Evolutionary conservation across 1,139 yeast species (phyloP).

Genomic region (Candida mesenterica): DNA sequence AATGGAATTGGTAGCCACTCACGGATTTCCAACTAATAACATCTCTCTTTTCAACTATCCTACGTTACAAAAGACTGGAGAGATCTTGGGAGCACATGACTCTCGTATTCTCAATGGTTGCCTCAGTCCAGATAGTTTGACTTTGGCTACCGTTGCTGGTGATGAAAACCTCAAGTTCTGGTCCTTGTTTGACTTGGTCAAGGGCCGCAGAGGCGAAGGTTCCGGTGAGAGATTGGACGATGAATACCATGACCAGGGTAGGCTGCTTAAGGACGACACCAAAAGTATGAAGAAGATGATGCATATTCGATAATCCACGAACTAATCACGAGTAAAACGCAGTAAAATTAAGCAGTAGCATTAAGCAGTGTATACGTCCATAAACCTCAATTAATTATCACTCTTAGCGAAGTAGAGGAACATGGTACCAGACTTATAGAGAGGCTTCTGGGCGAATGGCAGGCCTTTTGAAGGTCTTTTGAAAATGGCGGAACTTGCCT

Average conservation of each 20-base stretch:
- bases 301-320: slow-evolving; percentile 15
- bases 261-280: slow-evolving; percentile 14
- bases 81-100: slow-evolving; percentile 84
- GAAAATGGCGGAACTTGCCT: no score
- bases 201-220: slow-evolving; percentile 23
- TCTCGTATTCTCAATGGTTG: slow-evolving; percentile 82
- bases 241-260: slow-evolving; percentile 18
- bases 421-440: no score
- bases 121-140: slow-evolving; percentile 85
- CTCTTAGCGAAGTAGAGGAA: no score
- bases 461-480: no score
- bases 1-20: slow-evolving; percentile 87
- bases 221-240: slow-evolving; percentile 15
- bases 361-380: no score
- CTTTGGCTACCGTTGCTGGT: slow-evolving; percentile 92
- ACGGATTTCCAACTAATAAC: slow-evolving; percentile 89
- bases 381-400: no score
- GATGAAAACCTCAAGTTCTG: slow-evolving; percentile 96
- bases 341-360: neutral
- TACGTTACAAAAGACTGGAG: slow-evolving; percentile 83
- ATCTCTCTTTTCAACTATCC: slow-evolving; percentile 86
- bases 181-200: slow-evolving; percentile 72
- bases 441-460: no score
- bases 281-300: slow-evolving; percentile 17
- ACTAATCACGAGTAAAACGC: neutral